Evolutionary conservation across 1,284 basidiomycete species (phyloP).

Genomic region (Malassezia globosa): DNA sequence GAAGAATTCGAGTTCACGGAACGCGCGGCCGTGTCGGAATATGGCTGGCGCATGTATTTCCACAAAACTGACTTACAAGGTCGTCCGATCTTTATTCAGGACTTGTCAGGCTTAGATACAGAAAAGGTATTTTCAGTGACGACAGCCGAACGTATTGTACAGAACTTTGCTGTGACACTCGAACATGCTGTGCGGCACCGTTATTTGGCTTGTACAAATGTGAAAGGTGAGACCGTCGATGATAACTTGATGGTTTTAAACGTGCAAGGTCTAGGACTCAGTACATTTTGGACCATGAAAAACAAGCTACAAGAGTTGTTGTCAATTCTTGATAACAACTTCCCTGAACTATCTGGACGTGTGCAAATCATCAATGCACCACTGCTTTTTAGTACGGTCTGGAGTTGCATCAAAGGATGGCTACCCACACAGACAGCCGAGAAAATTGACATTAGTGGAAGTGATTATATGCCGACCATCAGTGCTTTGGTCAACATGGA

Average conservation of each 20-base stretch:
- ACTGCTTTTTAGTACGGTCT: conserved; percentile 38
- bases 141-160: conserved; percentile 35
- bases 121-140: conserved; percentile 27
- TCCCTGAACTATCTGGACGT: conserved; percentile 37
- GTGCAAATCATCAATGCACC: conserved; percentile 46
- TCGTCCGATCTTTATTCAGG: conserved; percentile 43
- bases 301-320: conserved; percentile 37
- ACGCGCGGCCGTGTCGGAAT: conserved; percentile 27
- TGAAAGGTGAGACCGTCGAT: conserved; percentile 27
- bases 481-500: conserved; percentile 27
- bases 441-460: conserved; percentile 40
- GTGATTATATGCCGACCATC: conserved; percentile 26
- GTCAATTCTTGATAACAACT: conserved; percentile 37
- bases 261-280: conserved; percentile 32
- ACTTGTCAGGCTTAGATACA: conserved; percentile 32
- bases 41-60: conserved; percentile 46
- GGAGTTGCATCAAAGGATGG: conserved; percentile 41
- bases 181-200: conserved; percentile 35
- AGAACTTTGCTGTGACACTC: conserved; percentile 41
- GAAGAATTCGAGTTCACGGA: conserved; percentile 31
- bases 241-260: conserved; percentile 46
- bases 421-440: conserved; percentile 35
- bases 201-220: conserved; percentile 29
- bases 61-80: conserved; percentile 38
- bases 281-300: conserved; percentile 43